Evolutionary conservation across 257 asterid species (phyloP).

Genomic region (Capsicum baccatum): DNA sequence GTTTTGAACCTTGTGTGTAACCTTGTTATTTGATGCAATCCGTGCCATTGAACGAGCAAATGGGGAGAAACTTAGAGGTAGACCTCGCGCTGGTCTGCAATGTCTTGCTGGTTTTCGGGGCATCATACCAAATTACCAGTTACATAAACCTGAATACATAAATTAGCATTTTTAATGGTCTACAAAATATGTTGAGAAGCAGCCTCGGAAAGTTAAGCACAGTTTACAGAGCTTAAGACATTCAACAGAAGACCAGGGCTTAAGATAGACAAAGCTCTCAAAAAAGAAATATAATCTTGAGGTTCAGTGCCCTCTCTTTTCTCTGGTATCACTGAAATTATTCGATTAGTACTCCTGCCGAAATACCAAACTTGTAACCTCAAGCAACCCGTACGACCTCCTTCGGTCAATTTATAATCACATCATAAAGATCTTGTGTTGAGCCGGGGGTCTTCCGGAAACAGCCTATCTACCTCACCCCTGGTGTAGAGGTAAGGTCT

Average conservation of each 20-base stretch:
- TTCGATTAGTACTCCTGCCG: no score
- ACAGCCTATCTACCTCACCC: no score
- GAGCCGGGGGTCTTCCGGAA: no score
- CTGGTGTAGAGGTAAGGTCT: no score
- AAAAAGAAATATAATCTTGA: neutral
- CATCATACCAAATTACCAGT: constrained; percentile 44
- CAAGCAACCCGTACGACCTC: no score
- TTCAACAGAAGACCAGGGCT: neutral
- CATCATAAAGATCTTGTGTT: no score
- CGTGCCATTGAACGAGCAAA: constrained; percentile 67
- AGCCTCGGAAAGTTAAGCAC: neutral
- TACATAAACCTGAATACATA: constrained; percentile 17
- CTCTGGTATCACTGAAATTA: neutral
- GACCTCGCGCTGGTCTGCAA: constrained; percentile 36
- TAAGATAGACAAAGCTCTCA: neutral
- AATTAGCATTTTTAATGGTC: neutral
- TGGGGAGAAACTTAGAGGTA: constrained; percentile 67
- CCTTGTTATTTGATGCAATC: constrained; percentile 46
- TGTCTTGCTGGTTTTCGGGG: constrained; percentile 52
- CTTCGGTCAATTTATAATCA: no score
- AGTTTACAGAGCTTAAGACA: neutral
- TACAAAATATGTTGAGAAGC: neutral
- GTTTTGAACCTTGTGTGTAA: constrained; percentile 38
- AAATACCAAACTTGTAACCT: no score
- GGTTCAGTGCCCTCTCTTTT: neutral